Evolutionary conservation across 1,284 basidiomycete species (phyloP).

Genomic region (Afroboletus lepidellus): DNA sequence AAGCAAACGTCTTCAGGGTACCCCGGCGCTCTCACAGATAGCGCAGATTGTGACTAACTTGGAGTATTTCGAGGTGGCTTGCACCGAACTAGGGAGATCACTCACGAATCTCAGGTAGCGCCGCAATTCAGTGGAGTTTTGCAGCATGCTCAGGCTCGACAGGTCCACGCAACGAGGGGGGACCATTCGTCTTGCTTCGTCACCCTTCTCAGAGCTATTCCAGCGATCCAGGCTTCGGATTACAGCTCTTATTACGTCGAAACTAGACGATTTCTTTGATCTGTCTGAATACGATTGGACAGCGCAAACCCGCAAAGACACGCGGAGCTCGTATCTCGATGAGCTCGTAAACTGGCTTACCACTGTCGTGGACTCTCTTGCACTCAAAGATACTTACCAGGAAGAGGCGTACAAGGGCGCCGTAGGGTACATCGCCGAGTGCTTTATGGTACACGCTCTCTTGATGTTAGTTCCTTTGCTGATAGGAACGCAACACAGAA

Average conservation of each 20-base stretch:
- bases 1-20: constrained; percentile 65
- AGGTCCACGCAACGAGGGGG: constrained; percentile 85
- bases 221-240: constrained; percentile 76
- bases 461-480: background rate
- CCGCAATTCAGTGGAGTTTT: constrained; percentile 11
- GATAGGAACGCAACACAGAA: constrained; percentile 46
- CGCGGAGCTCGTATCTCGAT: constrained; percentile 90
- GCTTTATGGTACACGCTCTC: constrained; percentile 65
- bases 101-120: constrained; percentile 76
- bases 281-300: constrained; percentile 95
- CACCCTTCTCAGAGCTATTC: constrained; percentile 72
- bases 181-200: constrained; percentile 66
- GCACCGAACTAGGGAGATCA: constrained; percentile 83
- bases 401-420: constrained; percentile 87
- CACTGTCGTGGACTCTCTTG: constrained; percentile 92
- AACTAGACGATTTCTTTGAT: constrained; percentile 96
- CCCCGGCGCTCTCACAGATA: constrained; percentile 87
- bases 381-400: constrained; percentile 83
- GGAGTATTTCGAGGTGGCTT: constrained; percentile 89
- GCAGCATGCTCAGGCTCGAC: constrained; percentile 1
- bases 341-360: constrained; percentile 96
- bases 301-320: constrained; percentile 61
- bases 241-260: constrained; percentile 81
- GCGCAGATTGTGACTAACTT: constrained; percentile 93
- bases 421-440: constrained; percentile 81